Evolutionary conservation across 1,139 yeast species (phyloP), one percentile per base, ranked within the genome.

Genomic region (Blastobotrys illinoisensis): DNA sequence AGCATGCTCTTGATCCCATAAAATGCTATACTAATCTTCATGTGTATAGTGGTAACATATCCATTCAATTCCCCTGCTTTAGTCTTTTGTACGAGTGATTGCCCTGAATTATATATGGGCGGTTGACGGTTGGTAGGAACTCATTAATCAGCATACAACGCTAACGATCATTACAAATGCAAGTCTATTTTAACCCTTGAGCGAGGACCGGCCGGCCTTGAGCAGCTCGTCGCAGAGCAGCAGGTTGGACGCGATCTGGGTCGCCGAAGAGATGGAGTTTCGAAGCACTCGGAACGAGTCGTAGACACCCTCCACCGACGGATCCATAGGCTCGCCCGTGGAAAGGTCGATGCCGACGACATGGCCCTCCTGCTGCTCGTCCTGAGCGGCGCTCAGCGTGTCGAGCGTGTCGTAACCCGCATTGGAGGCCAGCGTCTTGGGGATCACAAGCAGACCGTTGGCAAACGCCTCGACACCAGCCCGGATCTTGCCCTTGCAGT

Each of bases 311-410:
- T 89, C 97, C 54, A 88, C 81, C 9, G 89, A 78, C 49, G 99
- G 98, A 68, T 93, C 98, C 81, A 93, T 86, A 53, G 98, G 95
- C 67, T 91, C 97, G 47, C 99, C 99, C 13, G 93, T 80, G 58
- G 82, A 81, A 63, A 95, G 79, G 70, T 95, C 97, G 56, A 95
- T 84, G 56, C 99, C 99, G 48, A 91, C 97, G 45, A 82, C 79
- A 66, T 87, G 84, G 53, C 86, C 93, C 53, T 88, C 95, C 46
- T 78, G 80, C 58, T 88, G 80, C 71, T 90, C 97, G 72, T 95
- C 99, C 72, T 90, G 96, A 63, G 96, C 89, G 58, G 85, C 81
- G 36, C 95, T 83, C 47, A 95, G 79, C 11, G 97, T 86, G 69
- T 93, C 99, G 65, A 93, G 80, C 3, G 95, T 84, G 71, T 93